Evolutionary conservation across 2,329 filamentous ascomycete species (phyloP).

Genomic region (Capronia americana): DNA sequence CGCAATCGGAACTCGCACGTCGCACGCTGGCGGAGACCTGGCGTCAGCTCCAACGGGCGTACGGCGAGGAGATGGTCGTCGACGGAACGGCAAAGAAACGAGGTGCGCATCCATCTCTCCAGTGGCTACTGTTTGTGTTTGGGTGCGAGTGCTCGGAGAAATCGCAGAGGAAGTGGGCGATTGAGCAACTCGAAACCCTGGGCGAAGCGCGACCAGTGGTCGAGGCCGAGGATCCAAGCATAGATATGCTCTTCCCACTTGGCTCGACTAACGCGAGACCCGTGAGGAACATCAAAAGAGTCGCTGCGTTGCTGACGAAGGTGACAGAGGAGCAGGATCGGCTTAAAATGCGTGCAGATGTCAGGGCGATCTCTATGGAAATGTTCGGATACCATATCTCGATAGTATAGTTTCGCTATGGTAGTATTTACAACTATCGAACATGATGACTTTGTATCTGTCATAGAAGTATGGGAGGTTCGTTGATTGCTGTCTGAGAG

Average conservation of each 20-base stretch:
- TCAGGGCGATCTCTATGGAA: not conserved
- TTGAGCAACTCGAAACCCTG: constrained; percentile 10
- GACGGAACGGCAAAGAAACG: not conserved
- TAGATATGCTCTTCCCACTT: not conserved
- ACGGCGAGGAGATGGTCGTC: constrained; percentile 1
- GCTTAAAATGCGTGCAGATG: constrained; percentile 1
- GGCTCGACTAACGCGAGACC: not conserved
- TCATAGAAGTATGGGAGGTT: too few species aligned
- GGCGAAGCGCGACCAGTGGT: constrained; percentile 11
- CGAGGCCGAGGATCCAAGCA: not conserved
- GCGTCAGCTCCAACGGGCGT: constrained; percentile 3
- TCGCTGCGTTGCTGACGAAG: constrained; percentile 2
- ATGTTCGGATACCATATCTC: constrained; percentile 14
- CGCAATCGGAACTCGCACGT: constrained; percentile 1
- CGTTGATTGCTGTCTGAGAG: too few species aligned
- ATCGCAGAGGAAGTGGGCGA: constrained; percentile 10
- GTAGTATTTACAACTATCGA: too few species aligned
- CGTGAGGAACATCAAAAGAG: constrained; percentile 6
- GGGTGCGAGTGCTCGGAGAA: constrained; percentile 3
- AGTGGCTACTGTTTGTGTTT: constrained; percentile 15
- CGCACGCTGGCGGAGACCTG: constrained; percentile 3
- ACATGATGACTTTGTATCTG: too few species aligned
- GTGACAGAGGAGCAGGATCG: constrained; percentile 11
- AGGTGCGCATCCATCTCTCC: constrained; percentile 8
- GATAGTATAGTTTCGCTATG: too few species aligned